Conservation (phyloP, 345 rosid species). For the thale cress (Arabidopsis thaliana) region TAIR10.1 NC_003074.8:10857001-10857500, state of each 20-base stretch:
- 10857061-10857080: slow-evolving; percentile 73
- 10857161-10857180: slow-evolving; percentile 35
- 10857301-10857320: not conserved
- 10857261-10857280: not conserved
- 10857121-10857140: slow-evolving; percentile 63
- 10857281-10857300: slow-evolving; percentile 10
- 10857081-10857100: slow-evolving; percentile 58
- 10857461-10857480: no score
- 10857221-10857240: slow-evolving; percentile 9
- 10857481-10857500: not conserved
- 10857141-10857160: slow-evolving; percentile 71
- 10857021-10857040: not conserved
- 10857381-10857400: not conserved
- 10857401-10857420: no score
- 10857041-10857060: slow-evolving; percentile 53
- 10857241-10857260: not conserved
- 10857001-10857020: not conserved
- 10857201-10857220: slow-evolving; percentile 1
- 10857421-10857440: not conserved
- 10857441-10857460: not conserved
- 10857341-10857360: not conserved
- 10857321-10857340: not conserved
- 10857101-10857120: slow-evolving; percentile 56
- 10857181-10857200: not conserved
- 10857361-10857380: not conserved